Conservation (phyloP, 2,329 filamentous ascomycete genomes). For the Aspergillus cejpii region DNA sequence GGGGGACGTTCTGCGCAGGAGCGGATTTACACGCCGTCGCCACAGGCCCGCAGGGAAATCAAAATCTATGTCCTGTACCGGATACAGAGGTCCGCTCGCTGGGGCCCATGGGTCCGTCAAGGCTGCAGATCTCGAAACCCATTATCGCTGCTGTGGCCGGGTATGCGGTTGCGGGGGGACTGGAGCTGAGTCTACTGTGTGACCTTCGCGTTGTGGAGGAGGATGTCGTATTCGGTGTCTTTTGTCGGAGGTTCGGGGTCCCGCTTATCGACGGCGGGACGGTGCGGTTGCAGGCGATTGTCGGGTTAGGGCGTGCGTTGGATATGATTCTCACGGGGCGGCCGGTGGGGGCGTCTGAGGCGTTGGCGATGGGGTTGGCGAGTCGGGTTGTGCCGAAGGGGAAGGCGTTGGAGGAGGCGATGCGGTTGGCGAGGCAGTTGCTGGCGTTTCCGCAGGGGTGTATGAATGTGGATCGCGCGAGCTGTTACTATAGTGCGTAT, state of each 20-base stretch:
- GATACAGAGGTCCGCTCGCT: background rate
- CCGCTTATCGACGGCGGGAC: conserved; percentile 50
- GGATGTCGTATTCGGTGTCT: conserved; percentile 50
- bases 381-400: conserved; percentile 50
- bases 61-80: background rate
- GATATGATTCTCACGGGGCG: conserved; percentile 54
- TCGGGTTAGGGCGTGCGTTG: conserved; percentile 49
- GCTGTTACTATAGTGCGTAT: conserved; percentile 48
- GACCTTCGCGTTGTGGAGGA: conserved; percentile 51
- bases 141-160: conserved; percentile 49
- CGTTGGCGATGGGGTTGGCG: conserved; percentile 47
- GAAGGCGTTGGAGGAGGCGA: conserved; percentile 45
- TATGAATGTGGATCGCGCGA: conserved; percentile 47
- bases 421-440: conserved; percentile 43
- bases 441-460: conserved; percentile 48
- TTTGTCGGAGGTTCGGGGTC: conserved; percentile 50
- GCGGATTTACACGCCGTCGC: conserved; percentile 46
- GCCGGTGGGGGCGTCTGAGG: conserved; percentile 45
- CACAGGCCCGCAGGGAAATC: background rate
- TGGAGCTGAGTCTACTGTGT: conserved; percentile 49
- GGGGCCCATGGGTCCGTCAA: conserved; percentile 39
- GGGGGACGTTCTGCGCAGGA: conserved; percentile 49
- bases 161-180: conserved; percentile 49
- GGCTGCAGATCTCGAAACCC: conserved; percentile 47
- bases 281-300: conserved; percentile 46